Percentiles rank a stretch among this genome's conserved stretches.
phyloP scores from a whole-genome alignment of 2,329 filamentous ascomycete genomes.

The Daldinia sp. region DNA sequence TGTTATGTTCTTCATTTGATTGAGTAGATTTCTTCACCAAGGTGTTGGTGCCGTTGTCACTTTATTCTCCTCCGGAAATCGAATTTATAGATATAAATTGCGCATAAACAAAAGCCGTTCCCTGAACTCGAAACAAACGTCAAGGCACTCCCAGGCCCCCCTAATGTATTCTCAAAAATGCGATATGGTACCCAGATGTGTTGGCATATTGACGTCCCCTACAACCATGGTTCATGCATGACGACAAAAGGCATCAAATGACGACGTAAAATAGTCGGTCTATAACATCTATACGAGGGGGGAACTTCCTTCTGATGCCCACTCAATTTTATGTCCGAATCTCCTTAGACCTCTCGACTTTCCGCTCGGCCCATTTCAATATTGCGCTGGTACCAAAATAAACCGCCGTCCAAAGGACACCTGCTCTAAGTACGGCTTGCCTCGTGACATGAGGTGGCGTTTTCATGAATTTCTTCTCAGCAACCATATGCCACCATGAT shows the following conservation, averaged over 20 bases:
- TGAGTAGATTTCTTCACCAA: neutral
- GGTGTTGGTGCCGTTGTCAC: neutral
- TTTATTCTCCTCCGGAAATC: neutral
- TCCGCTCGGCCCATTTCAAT: constrained; percentile 46
- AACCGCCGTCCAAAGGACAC: constrained; percentile 37
- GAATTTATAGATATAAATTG: neutral
- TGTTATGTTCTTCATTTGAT: neutral
- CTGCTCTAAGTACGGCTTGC: constrained; percentile 35
- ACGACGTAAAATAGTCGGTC: constrained; percentile 2
- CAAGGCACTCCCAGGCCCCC: neutral
- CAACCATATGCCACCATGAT: constrained; percentile 39
- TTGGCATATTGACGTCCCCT: neutral
- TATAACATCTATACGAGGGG: neutral
- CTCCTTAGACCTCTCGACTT: constrained; percentile 25
- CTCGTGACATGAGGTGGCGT: constrained; percentile 32
- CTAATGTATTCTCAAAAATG: neutral
- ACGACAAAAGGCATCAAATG: constrained; percentile 2
- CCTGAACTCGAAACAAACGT: neutral
- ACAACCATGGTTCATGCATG: constrained; percentile 6
- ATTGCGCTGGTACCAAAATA: constrained; percentile 35
- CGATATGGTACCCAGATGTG: neutral
- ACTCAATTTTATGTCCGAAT: constrained; percentile 14
- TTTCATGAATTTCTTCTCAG: constrained; percentile 41
- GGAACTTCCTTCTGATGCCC: constrained; percentile 3
- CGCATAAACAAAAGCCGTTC: neutral